Evolutionary conservation across 257 asterid genomes (phyloP), one percentile per base, ranked within the genome.

Genomic region (Solanum peruvianum): DNA sequence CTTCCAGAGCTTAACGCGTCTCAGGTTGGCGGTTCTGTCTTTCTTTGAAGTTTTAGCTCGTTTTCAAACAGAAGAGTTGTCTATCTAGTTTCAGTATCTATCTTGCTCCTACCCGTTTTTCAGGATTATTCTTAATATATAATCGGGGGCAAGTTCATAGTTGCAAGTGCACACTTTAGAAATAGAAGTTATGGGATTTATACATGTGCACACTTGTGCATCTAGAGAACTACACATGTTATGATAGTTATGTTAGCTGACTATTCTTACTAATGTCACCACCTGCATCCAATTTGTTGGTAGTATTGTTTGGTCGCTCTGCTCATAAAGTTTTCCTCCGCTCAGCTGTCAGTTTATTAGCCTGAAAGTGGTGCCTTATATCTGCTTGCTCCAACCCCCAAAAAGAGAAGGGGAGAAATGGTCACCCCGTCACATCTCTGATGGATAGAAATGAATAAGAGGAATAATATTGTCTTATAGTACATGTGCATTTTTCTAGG

Each of bases 1-100:
- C 99, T 97, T 90, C 99, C 99, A 18, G 98, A 96, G 89, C 98
- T 97, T 64, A 97, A 97, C 86, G 99, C 99, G 85, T 97, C 99
- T 91, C 99, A 97, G 92, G 99, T 96, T 81, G 91, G 86, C 16
- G 3, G 66, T 39, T 42, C 20, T 42, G 21, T 67, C 49, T 45
- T 67, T 41, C 69, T 69, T 39, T 77, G 37, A 39, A 44, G 11
- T 20, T 16, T 25, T 72, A 23, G 31, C 16, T 11, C 71, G n/a
- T 86, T 62, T 64, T 25, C 18, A 25, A 25, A 64, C 37, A n/a
- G 62, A 23, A 77, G 25, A 14, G 18, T 45, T 76, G 35, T 78
- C 84, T 78, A 44, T 78, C 27, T 45, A 78, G 84, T 45, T 45
- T 16, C 44, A 7, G 37, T 80, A 29, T 29, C 20, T 3, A 49